Percentiles rank a stretch among this genome's conserved stretches.
phyloP scores from a whole-genome alignment of 345 rosid genomes.

The Camelina laxa region DNA sequence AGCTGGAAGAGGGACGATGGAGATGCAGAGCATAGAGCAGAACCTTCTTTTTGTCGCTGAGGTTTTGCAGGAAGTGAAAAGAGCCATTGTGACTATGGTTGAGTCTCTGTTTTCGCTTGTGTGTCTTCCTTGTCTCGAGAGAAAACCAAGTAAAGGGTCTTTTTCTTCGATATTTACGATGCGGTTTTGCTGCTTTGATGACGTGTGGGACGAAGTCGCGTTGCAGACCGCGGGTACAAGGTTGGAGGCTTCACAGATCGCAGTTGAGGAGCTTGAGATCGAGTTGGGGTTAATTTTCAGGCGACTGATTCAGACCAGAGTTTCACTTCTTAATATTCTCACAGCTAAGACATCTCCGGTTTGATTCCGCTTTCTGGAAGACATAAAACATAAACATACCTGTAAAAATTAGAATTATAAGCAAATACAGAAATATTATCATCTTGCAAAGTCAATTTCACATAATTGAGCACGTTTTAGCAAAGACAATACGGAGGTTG shows the following conservation, averaged over 20 bases:
- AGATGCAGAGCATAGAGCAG: slow-evolving; percentile 31
- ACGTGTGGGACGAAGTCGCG: slow-evolving; percentile 53
- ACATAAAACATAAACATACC: not conserved
- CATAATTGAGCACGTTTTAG: not conserved
- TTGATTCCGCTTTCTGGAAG: not conserved
- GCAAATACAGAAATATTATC: not conserved
- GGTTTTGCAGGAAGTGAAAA: slow-evolving; percentile 63
- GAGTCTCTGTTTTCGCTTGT: slow-evolving; percentile 57
- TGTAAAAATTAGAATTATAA: not conserved
- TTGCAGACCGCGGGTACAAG: slow-evolving; percentile 63
- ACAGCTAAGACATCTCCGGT: slow-evolving; percentile 37
- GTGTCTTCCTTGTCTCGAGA: slow-evolving; percentile 70
- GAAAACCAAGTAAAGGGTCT: slow-evolving; percentile 45
- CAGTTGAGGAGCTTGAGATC: slow-evolving; percentile 65
- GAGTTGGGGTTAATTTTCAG: slow-evolving; percentile 69
- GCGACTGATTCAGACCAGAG: slow-evolving; percentile 82
- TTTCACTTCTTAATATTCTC: slow-evolving; percentile 73
- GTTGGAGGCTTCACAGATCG: slow-evolving; percentile 67
- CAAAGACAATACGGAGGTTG: not conserved
- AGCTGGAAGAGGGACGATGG: slow-evolving; percentile 31
- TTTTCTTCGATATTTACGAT: slow-evolving; percentile 43
- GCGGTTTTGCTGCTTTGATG: slow-evolving; percentile 43
- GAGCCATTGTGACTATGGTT: slow-evolving; percentile 53
- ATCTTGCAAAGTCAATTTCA: not conserved
- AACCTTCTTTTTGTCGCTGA: slow-evolving; percentile 54